Base-by-base conservation (phyloP, 2,329 filamentous ascomycete species). In the Neocatenulostroma microsporum region DNA sequence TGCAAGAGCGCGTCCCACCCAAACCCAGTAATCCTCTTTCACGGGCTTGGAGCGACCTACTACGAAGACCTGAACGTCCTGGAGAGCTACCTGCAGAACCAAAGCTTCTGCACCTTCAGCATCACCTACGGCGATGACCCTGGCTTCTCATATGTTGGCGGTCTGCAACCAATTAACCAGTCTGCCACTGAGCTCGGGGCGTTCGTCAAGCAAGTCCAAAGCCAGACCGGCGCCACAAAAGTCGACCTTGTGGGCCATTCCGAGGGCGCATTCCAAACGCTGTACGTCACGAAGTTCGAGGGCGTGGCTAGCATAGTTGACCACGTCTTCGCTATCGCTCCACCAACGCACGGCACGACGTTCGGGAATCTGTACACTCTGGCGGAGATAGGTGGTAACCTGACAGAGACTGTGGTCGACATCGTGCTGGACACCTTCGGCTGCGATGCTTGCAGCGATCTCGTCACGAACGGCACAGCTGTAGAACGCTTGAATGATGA, bases 21-120 rank as follows among this genome's bases (percentile, higher is more conserved):
- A 3, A 51, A 51, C 28, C 49, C 49, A 4, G 47, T 50, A 12
- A 30, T 50, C 15, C 33, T 51, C 21, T 39, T 51, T 26, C 49
- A 51, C 32, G 49, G 49, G 13, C 36, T 51, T 3, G 49, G 49
- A 21, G 47, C 49, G 13, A 51, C 47, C 13, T 51, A 47, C 42
- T 48, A 50, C 34, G 47, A 48, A 37, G 49, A 51, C 37, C 40
- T 51, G 18, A 51, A 51, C 30, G 20, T 34, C 2, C 45, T 51
- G 1, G 41, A 51, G 34, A 9, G 30, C n/a, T 37, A 47, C 37
- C 32, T 51, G n/a, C 36, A 49, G 21, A 27, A 23, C 5, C 25
- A 44, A 19, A 34, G 40, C 29, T 51, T 45, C 28, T 51, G 47
- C 36, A 49, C 48, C 12, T 51, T 51, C 39, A 45, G 41, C 26